Percentiles rank a stretch among this genome's conserved stretches.
Evolutionary conservation across 345 rosid species (phyloP).

Genomic region (Syzygium aromaticum): DNA sequence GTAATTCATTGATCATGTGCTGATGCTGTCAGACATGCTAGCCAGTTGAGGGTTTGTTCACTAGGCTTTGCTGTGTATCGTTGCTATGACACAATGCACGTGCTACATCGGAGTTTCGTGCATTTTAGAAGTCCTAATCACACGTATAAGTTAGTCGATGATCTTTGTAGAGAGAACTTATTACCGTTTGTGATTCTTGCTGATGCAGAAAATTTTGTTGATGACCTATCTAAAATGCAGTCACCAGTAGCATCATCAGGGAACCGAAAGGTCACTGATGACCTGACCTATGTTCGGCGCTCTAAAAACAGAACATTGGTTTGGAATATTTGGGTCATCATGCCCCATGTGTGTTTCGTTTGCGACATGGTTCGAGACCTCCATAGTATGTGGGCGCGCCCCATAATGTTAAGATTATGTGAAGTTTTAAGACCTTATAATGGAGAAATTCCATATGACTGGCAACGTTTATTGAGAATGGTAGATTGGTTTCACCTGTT

Average conservation of each 20-base stretch:
- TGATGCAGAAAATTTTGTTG: background rate
- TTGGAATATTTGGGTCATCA: background rate
- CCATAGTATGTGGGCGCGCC: background rate
- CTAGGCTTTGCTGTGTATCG: background rate
- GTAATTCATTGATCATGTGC: constrained; percentile 46
- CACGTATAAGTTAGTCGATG: background rate
- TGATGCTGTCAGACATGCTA: background rate
- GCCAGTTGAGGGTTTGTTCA: background rate
- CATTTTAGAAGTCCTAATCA: background rate
- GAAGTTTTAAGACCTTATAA: background rate
- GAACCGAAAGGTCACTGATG: background rate
- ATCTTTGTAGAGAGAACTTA: background rate
- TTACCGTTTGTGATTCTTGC: background rate
- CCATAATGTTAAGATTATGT: background rate
- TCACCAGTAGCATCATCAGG: background rate
- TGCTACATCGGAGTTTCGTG: background rate
- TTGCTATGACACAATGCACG: background rate
- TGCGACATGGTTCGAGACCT: background rate
- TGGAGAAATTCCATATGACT: background rate
- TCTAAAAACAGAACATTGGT: background rate
- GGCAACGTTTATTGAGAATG: background rate
- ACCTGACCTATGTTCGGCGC: background rate
- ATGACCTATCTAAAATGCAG: background rate
- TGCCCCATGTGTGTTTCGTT: background rate
- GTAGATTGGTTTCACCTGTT: background rate